Percentiles rank a stretch among this genome's conserved stretches.
Evolutionary conservation across 139 green algal genomes (phyloP).

Genomic region (Helicosporidium sp.): DNA sequence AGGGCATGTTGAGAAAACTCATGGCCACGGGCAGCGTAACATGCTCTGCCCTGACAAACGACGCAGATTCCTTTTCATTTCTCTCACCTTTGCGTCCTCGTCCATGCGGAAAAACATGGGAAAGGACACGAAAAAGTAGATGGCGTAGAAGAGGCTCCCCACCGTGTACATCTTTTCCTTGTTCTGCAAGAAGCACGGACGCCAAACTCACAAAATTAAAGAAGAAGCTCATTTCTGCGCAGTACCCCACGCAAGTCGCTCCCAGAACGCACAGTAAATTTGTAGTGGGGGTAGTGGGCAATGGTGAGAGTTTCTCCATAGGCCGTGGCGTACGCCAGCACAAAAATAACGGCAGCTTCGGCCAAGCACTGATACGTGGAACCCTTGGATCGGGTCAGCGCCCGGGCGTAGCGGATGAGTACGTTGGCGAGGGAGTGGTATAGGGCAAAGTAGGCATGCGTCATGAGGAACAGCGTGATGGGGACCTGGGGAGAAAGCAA

Average conservation of each 20-base stretch:
- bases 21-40: neutral
- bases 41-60: neutral
- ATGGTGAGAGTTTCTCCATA: constrained; percentile 92
- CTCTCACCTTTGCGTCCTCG: constrained; percentile 21
- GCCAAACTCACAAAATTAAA: too few relatives aligned
- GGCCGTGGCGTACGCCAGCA: constrained; percentile 72
- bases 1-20: neutral
- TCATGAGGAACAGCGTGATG: constrained; percentile 88
- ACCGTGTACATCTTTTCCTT: constrained; percentile 65
- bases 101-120: constrained; percentile 75
- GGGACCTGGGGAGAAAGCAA: constrained; percentile 49
- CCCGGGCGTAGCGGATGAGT: constrained; percentile 27
- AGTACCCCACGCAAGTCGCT: too few relatives aligned
- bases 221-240: too few relatives aligned
- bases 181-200: constrained; percentile 20
- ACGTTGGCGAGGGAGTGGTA: constrained; percentile 90
- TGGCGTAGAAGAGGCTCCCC: constrained; percentile 92
- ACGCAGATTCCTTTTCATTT: neutral
- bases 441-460: constrained; percentile 96
- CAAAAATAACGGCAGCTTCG: constrained; percentile 41
- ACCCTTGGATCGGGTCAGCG: constrained; percentile 1
- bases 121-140: constrained; percentile 97
- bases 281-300: constrained; percentile 87
- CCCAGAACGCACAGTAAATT: constrained; percentile 23
- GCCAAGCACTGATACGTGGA: constrained; percentile 1